phyloP scores from a whole-genome alignment of 805 yeast species.

The Saccharomyces jurei region DNA sequence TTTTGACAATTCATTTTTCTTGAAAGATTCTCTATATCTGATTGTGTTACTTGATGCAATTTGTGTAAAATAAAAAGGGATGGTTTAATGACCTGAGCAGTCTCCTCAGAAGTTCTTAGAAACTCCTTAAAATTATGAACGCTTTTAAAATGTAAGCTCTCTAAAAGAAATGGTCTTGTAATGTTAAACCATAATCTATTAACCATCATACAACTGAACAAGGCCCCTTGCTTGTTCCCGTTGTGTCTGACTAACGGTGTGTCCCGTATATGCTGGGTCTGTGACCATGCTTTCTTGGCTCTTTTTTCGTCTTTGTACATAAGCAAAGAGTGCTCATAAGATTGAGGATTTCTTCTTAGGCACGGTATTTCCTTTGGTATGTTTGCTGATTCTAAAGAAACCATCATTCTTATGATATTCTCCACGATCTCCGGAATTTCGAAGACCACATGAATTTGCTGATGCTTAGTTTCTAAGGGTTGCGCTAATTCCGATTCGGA shows the following conservation, averaged over 20 bases:
- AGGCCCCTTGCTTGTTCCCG: constrained; percentile 16
- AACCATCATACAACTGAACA: constrained; percentile 60
- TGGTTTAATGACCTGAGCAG: constrained; percentile 7
- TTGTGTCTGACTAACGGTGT: not conserved
- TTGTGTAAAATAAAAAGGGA: constrained; percentile 58
- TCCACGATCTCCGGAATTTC: constrained; percentile 71
- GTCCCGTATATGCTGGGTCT: not conserved
- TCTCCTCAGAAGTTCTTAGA: constrained; percentile 12
- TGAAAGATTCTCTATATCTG: constrained; percentile 42
- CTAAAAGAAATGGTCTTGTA: constrained; percentile 47
- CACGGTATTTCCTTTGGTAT: constrained; percentile 47
- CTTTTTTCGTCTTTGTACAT: constrained; percentile 48
- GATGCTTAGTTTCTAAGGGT: not conserved
- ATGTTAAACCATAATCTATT: constrained; percentile 57
- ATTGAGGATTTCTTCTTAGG: constrained; percentile 58
- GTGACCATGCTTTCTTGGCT: constrained; percentile 41
- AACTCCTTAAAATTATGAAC: constrained; percentile 40
- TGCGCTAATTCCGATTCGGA: constrained; percentile 5
- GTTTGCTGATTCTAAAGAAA: constrained; percentile 37
- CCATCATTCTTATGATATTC: constrained; percentile 42
- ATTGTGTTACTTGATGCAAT: constrained; percentile 45
- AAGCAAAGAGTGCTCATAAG: constrained; percentile 58
- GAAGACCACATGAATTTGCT: constrained; percentile 41
- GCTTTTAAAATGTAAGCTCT: constrained; percentile 46
- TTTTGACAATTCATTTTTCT: constrained; percentile 36